Conservation (phyloP, 169 alveolate genomes). For the Plasmodium coatneyi region DNA sequence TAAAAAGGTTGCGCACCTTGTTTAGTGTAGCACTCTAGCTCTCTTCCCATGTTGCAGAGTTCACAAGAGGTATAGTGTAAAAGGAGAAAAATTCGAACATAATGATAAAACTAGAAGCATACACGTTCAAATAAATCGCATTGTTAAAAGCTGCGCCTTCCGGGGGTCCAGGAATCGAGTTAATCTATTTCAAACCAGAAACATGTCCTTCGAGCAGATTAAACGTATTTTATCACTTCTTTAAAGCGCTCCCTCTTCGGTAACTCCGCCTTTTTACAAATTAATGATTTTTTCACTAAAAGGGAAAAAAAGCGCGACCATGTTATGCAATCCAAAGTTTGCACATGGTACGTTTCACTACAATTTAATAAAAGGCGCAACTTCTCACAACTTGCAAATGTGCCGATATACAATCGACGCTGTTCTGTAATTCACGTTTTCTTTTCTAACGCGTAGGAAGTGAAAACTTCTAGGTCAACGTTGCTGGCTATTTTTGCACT, state of each 20-base stretch:
- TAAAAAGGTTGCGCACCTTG: neutral
- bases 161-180: neutral
- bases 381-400: neutral
- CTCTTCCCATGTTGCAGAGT: neutral
- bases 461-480: constrained; percentile 35
- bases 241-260: neutral
- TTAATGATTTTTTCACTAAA: constrained; percentile 8
- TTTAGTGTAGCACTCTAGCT: neutral
- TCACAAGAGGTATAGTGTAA: neutral
- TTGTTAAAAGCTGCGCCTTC: neutral
- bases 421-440: neutral
- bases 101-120: neutral
- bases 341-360: neutral
- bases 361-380: neutral
- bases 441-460: constrained; percentile 57
- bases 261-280: neutral
- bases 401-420: neutral
- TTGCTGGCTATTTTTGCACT: constrained; percentile 15
- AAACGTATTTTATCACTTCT: neutral
- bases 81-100: neutral
- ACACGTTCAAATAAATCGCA: neutral
- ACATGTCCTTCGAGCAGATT: neutral
- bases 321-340: neutral
- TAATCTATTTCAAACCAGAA: neutral
- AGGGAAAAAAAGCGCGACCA: neutral